phyloP scores from a whole-genome alignment of 495 filamentous ascomycete genomes.

The Tuber calosporum region DNA sequence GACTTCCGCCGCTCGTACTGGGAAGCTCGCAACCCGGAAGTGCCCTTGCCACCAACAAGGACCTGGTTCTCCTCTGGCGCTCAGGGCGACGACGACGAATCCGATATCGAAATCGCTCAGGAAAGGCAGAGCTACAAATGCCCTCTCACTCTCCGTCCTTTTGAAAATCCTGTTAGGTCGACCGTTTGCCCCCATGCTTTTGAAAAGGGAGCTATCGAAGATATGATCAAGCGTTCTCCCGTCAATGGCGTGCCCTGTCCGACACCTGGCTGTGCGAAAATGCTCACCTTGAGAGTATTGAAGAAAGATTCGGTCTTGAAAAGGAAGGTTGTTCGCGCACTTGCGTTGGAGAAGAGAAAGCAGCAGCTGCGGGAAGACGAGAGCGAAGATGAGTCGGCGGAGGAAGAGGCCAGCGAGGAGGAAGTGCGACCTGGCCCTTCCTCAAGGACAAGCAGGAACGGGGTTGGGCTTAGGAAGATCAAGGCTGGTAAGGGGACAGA shows the following conservation, averaged over 20 bases:
- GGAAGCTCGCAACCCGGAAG: slow-evolving; percentile 29
- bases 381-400: slow-evolving; percentile 16
- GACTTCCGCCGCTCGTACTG: slow-evolving; percentile 32
- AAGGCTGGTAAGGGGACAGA: not conserved
- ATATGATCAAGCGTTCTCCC: slow-evolving; percentile 9
- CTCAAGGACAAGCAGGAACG: not conserved
- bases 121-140: slow-evolving; percentile 33
- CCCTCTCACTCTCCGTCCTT: slow-evolving; percentile 30
- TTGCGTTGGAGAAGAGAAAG: slow-evolving; percentile 14
- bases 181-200: slow-evolving; percentile 34
- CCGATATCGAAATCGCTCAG: slow-evolving; percentile 35
- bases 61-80: slow-evolving; percentile 23
- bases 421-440: not conserved
- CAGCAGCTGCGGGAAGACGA: slow-evolving; percentile 13
- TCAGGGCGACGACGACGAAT: slow-evolving; percentile 7
- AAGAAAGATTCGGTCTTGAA: slow-evolving; percentile 21
- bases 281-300: slow-evolving; percentile 13
- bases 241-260: slow-evolving; percentile 18
- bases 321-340: slow-evolving; percentile 19
- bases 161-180: slow-evolving; percentile 28
- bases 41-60: slow-evolving; percentile 18
- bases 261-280: slow-evolving; percentile 25
- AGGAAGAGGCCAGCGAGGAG: slow-evolving; percentile 15
- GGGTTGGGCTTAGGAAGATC: not conserved
- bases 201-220: slow-evolving; percentile 22